These are phyloP conservation scores for Microcyclosporella mali DNA, from an alignment of 2,329 filamentous ascomycete genomes.

Conservation along the genomic window DNA sequence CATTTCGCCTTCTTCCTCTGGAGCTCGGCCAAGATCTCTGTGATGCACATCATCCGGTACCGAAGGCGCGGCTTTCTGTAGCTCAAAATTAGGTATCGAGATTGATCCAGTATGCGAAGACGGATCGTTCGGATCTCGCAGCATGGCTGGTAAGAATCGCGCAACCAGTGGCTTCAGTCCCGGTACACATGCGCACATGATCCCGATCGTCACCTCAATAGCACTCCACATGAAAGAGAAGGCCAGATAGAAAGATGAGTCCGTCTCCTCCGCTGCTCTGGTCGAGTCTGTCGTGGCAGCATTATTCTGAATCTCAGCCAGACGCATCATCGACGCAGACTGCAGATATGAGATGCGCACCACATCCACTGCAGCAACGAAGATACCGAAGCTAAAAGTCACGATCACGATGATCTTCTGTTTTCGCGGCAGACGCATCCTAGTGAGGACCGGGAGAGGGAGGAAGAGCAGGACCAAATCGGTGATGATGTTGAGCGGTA, in stretches of 20 bases:
- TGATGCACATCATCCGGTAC: constrained; percentile 20
- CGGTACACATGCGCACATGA: constrained; percentile 87
- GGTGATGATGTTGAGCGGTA: constrained; percentile 86
- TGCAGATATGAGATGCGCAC: constrained; percentile 87
- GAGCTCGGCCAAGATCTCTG: constrained; percentile 21
- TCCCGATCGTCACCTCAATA: constrained; percentile 83
- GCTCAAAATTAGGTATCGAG: constrained; percentile 11
- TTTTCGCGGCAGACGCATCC: constrained; percentile 74
- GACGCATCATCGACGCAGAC: constrained; percentile 51
- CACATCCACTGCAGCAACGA: constrained; percentile 82
- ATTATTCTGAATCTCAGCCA: constrained; percentile 34
- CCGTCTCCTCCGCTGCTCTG: constrained; percentile 39
- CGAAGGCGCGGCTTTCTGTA: constrained; percentile 7
- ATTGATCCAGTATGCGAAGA: constrained; percentile 28
- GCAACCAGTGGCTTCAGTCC: constrained; percentile 81
- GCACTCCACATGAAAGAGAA: constrained; percentile 82
- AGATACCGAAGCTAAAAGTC: constrained; percentile 80
- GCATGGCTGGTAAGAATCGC: constrained; percentile 51
- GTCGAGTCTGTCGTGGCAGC: constrained; percentile 1
- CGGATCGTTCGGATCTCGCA: constrained; percentile 43
- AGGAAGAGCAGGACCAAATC: constrained; percentile 82
- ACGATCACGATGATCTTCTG: constrained; percentile 84
- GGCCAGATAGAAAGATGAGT: constrained; percentile 66
- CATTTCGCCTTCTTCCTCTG: constrained; percentile 21
- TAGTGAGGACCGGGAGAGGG: constrained; percentile 80